Percentiles rank a stretch among this genome's conserved stretches.
Conservation (phyloP, 768 basidiomycete species). For the Amanita polypyramis region DNA sequence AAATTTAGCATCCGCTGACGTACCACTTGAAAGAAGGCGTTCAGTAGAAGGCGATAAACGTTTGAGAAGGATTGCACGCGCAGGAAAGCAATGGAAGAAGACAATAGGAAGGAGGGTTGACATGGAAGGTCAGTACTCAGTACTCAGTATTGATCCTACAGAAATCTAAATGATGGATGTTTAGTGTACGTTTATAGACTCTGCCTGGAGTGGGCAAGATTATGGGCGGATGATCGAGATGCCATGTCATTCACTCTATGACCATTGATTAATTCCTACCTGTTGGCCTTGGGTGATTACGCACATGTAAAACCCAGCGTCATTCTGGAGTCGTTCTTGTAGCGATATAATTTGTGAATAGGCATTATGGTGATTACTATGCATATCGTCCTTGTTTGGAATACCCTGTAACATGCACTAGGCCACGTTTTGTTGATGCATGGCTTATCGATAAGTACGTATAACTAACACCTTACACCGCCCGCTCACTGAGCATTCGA, state of each 20-base stretch:
- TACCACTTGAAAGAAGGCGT: slow-evolving; percentile 23
- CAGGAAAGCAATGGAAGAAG: slow-evolving; percentile 90
- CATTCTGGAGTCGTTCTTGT: no score
- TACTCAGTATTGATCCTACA: background rate
- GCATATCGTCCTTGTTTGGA: slow-evolving; percentile 2
- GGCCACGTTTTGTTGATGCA: slow-evolving; percentile 10
- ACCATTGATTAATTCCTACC: background rate
- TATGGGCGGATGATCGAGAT: slow-evolving; percentile 79
- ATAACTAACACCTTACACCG: no score
- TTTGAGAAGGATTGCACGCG: slow-evolving; percentile 73
- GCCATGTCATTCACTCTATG: slow-evolving; percentile 34
- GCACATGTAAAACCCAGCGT: background rate
- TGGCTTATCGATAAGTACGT: slow-evolving; percentile 6
- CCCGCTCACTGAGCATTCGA: background rate
- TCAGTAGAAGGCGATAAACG: slow-evolving; percentile 57
- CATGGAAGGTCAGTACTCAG: slow-evolving; percentile 78
- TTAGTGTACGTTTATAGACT: slow-evolving; percentile 80
- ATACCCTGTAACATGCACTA: background rate
- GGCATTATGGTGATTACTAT: no score
- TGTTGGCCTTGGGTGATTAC: background rate
- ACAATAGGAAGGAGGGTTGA: slow-evolving; percentile 75
- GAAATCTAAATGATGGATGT: background rate
- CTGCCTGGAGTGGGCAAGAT: slow-evolving; percentile 79
- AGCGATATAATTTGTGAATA: no score
- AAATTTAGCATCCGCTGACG: slow-evolving; percentile 34